These are phyloP conservation scores for Gossypium aridum DNA, from an alignment of 441 rosid genomes.

Conservation along the genomic window DNA sequence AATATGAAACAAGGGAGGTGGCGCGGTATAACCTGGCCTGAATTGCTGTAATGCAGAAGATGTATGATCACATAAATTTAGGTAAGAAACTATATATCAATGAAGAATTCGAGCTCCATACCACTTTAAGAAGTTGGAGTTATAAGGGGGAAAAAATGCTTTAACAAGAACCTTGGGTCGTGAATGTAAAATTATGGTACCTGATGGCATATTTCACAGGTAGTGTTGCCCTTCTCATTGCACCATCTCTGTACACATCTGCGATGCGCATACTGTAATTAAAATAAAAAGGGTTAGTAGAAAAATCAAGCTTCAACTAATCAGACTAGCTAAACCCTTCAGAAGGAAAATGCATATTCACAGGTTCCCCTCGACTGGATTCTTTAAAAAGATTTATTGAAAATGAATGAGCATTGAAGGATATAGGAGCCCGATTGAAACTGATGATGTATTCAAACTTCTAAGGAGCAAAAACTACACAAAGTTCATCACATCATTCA, in stretches of 20 bases:
- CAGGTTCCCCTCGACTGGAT: neutral
- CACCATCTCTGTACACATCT: slow-evolving; percentile 83
- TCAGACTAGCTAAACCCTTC: neutral
- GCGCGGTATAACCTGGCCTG: slow-evolving; percentile 84
- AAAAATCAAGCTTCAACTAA: neutral
- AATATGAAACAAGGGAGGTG: slow-evolving; percentile 67
- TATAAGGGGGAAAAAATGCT: neutral
- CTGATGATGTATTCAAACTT: neutral
- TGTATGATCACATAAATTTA: neutral
- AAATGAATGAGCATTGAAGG: neutral
- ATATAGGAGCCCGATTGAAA: neutral
- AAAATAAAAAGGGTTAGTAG: slow-evolving; percentile 7
- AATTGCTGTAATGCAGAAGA: slow-evolving; percentile 48
- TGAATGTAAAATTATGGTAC: slow-evolving; percentile 22
- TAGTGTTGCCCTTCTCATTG: slow-evolving; percentile 70
- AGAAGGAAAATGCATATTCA: neutral
- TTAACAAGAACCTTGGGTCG: neutral
- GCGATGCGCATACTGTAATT: slow-evolving; percentile 65
- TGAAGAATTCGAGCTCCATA: neutral
- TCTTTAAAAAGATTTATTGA: neutral
- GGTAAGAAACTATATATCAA: neutral
- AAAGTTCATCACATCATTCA: neutral
- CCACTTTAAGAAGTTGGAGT: neutral
- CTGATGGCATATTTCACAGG: slow-evolving; percentile 82
- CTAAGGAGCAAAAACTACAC: neutral